Evolutionary conservation across 2,329 filamentous ascomycete species (phyloP).

Genomic region (Fusarium miscanthi): DNA sequence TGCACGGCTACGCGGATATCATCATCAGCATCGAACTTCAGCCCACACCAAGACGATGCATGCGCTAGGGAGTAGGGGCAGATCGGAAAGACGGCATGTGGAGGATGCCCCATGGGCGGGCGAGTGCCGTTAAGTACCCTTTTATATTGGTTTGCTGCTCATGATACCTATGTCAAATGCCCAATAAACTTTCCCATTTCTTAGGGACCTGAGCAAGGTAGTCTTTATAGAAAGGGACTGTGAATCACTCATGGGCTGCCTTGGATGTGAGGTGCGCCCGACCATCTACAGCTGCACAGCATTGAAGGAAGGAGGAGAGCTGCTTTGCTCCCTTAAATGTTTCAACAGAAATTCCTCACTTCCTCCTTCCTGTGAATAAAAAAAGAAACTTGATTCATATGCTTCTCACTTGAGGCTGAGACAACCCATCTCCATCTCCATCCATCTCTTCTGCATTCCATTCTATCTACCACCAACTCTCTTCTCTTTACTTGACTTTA

Average conservation of each 20-base stretch:
- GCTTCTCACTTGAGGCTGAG: neutral
- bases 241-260: neutral
- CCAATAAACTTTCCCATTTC: neutral
- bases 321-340: slow-evolving; percentile 7
- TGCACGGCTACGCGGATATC: slow-evolving; percentile 2
- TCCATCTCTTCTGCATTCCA: neutral
- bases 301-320: neutral
- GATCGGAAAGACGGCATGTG: slow-evolving; percentile 37
- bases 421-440: slow-evolving; percentile 10
- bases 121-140: slow-evolving; percentile 6
- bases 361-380: slow-evolving; percentile 20
- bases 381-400: slow-evolving; percentile 19
- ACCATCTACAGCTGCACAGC: neutral
- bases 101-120: slow-evolving; percentile 2
- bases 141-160: neutral
- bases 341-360: slow-evolving; percentile 5
- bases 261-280: neutral
- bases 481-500: neutral
- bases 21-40: slow-evolving; percentile 21
- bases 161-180: neutral
- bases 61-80: slow-evolving; percentile 8
- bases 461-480: neutral
- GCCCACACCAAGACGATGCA: slow-evolving; percentile 5
- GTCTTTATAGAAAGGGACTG: neutral
- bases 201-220: neutral